Conservation (phyloP, 805 yeast genomes). For the Komagataella phaffii region DNA sequence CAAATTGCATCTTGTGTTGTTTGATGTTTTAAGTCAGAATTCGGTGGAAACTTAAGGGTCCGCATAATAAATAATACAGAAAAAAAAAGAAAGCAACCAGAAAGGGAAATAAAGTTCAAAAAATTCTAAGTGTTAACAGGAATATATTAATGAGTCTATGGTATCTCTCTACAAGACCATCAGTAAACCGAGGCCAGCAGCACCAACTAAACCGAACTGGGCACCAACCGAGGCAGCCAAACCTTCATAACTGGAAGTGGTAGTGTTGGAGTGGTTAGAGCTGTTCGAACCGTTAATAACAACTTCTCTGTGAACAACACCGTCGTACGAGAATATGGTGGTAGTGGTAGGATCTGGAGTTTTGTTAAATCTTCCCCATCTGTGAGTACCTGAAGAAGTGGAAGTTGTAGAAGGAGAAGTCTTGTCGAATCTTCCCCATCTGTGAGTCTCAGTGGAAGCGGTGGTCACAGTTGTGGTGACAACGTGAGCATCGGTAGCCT, state of each 20-base stretch:
- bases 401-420: slow-evolving; percentile 18
- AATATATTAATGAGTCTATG: neutral
- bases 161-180: neutral
- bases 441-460: slow-evolving; percentile 34
- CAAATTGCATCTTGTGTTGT: neutral
- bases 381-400: slow-evolving; percentile 27
- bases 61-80: neutral
- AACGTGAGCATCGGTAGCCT: slow-evolving; percentile 14
- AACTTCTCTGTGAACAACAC: slow-evolving; percentile 10
- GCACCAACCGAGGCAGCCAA: neutral
- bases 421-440: slow-evolving; percentile 41
- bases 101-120: neutral
- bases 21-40: neutral
- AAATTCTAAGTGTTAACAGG: neutral
- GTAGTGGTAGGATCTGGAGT: slow-evolving; percentile 18
- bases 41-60: neutral
- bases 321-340: slow-evolving; percentile 7
- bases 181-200: neutral
- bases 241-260: neutral
- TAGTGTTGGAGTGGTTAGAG: slow-evolving; percentile 1
- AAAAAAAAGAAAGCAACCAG: neutral
- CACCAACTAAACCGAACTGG: neutral
- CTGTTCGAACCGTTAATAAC: slow-evolving; percentile 3
- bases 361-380: slow-evolving; percentile 36
- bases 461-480: slow-evolving; percentile 22